phyloP scores from a whole-genome alignment of 805 yeast genomes.

The Debaryomyces hansenii region DNA sequence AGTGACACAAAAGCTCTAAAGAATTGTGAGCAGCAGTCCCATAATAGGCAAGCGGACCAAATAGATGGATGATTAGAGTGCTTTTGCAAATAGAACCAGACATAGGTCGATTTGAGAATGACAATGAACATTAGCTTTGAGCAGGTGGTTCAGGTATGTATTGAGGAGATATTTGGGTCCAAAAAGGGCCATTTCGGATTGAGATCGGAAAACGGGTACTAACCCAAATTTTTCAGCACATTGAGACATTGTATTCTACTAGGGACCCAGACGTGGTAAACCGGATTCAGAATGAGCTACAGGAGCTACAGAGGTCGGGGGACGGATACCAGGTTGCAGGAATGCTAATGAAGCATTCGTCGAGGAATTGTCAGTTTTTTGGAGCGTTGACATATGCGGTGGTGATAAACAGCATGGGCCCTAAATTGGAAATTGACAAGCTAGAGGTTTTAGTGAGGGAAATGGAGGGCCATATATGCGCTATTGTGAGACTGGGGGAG shows the following conservation, averaged over 20 bases:
- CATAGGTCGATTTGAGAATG: not conserved
- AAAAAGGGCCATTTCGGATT: not conserved
- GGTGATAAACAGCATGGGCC: slow-evolving; percentile 35
- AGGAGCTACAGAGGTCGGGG: slow-evolving; percentile 54
- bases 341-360: slow-evolving; percentile 41
- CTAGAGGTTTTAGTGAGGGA: not conserved
- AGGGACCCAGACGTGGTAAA: slow-evolving; percentile 38
- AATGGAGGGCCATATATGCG: not conserved
- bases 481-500: not conserved
- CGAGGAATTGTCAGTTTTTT: slow-evolving; percentile 61
- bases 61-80: too few relatives aligned
- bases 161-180: not conserved
- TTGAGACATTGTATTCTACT: slow-evolving; percentile 47
- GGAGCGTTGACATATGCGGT: slow-evolving; percentile 83
- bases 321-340: slow-evolving; percentile 61
- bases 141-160: slow-evolving; percentile 13
- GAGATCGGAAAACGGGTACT: slow-evolving; percentile 3
- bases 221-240: slow-evolving; percentile 19
- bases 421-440: not conserved
- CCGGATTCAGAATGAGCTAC: slow-evolving; percentile 55
- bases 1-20: too few relatives aligned
- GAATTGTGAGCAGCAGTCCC: too few relatives aligned
- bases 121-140: slow-evolving; percentile 6
- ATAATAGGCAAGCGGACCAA: too few relatives aligned
- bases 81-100: too few relatives aligned